These are phyloP conservation scores for Clonostachys rosea DNA, from an alignment of 2,329 filamentous ascomycete genomes.

Conservation along the genomic window DNA sequence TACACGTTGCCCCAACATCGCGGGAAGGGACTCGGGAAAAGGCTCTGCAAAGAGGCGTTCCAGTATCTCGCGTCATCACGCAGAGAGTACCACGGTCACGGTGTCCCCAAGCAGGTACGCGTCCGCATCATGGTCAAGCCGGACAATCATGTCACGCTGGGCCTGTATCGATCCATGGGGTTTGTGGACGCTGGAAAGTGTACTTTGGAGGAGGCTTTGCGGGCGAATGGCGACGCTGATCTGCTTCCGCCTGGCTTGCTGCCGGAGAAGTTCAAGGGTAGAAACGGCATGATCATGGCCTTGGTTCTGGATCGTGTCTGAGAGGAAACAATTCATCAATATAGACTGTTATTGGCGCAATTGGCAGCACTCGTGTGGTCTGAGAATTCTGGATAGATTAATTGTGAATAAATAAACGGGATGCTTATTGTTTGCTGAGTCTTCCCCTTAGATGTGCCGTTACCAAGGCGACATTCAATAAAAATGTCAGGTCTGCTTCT, in stretches of 20 bases:
- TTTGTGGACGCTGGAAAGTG: background rate
- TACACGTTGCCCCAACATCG: conserved; percentile 6
- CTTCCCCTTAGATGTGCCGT: too few species aligned
- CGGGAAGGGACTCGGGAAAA: conserved; percentile 4
- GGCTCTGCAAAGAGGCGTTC: conserved; percentile 5
- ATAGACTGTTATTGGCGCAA: too few species aligned
- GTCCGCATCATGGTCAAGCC: conserved; percentile 2
- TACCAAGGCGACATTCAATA: too few species aligned
- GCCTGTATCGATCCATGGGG: background rate
- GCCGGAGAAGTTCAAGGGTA: background rate
- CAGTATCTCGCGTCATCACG: conserved; percentile 2
- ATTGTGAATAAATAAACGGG: too few species aligned
- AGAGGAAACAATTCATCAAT: too few species aligned
- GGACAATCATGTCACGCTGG: background rate
- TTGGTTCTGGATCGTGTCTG: background rate
- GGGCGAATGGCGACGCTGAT: conserved; percentile 1
- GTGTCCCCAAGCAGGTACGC: background rate
- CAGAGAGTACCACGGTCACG: background rate
- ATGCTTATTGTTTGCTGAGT: too few species aligned
- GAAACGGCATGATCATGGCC: background rate
- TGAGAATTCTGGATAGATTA: too few species aligned
- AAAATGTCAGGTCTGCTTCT: too few species aligned
- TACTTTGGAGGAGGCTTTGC: conserved; percentile 1
- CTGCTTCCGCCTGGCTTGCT: background rate
- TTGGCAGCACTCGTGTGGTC: too few species aligned